Base-by-base conservation (phyloP, 495 filamentous ascomycete genomes). In the Tuber indicum region DNA sequence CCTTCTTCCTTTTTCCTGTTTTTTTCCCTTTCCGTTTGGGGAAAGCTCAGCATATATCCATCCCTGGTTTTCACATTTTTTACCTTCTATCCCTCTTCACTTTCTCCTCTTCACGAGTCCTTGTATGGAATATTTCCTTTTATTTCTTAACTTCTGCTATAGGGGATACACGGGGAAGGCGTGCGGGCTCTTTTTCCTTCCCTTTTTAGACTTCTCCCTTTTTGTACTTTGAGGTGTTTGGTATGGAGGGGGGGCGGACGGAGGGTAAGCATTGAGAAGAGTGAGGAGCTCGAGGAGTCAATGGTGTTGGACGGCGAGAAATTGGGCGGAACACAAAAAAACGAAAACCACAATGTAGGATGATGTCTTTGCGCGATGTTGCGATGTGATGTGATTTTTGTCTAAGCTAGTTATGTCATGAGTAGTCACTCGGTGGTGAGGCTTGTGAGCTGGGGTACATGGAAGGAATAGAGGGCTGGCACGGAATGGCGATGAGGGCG, bases 121-220 rank as follows among this genome's bases (percentile, higher is more conserved):
- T 4, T 66, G 58, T 36, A 66, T 66, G 26, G 58, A 36, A 36
- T 17, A 66, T 36, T 66, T 17, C 1, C 58, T 66, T 14, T 66
- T 66, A 17, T 66, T 66, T 36, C 58, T 66, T 66, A 32, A 32
- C 26, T 8, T 36, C 17, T 66, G 26, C 26, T 36, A 36, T 66
- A 66, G 58, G 58, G 58, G 26, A 36, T 66, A 66, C 58, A 66
- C 32, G 58, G n/a, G 26, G 58, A 66, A 66, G 58, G 58, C 58
- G 58, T 16, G 58, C 58, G 26, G 58, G 26, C 32, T 66, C 58
- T 32, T 62, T 62, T 62, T 62, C 26, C 26, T 62, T 66, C 58
- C 58, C 52, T 62, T 62, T 62, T 66, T 66, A 66, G 58, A 66
- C 36, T 66, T 26, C n/a, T 36, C 58, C 58, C 58, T 66, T 66